Percentiles rank a stretch among this genome's conserved stretches.
phyloP scores from a whole-genome alignment of 805 yeast genomes.

The Zygoascus flipseniorum region DNA sequence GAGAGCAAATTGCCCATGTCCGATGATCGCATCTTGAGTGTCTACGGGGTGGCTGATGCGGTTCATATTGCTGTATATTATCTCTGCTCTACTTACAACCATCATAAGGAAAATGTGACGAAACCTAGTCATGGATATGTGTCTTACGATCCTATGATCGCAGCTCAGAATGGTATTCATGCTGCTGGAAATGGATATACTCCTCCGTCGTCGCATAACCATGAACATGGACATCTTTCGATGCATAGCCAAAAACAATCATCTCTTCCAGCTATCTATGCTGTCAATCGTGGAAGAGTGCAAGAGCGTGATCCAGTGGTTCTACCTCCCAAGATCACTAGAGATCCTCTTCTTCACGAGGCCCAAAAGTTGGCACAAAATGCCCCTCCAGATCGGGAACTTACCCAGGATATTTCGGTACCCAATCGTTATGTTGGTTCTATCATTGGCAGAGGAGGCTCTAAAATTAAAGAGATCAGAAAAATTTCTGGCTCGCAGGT shows the following conservation, averaged over 20 bases:
- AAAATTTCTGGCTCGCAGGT: constrained; percentile 66
- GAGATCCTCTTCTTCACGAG: not conserved
- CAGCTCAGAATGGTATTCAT: not conserved
- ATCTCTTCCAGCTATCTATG: not conserved
- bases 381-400: constrained; percentile 8
- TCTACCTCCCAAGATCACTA: not conserved
- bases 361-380: constrained; percentile 11
- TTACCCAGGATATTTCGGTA: constrained; percentile 40
- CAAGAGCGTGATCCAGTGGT: not conserved
- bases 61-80: constrained; percentile 76
- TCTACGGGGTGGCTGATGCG: constrained; percentile 79
- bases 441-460: constrained; percentile 75
- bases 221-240: not conserved
- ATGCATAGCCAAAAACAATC: not conserved
- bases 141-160: constrained; percentile 40
- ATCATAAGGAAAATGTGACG: constrained; percentile 39
- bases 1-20: constrained; percentile 65
- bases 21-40: constrained; percentile 63
- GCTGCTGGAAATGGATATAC: not conserved
- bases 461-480: constrained; percentile 64
- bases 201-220: not conserved
- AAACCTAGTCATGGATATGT: not conserved
- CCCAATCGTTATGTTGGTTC: constrained; percentile 70
- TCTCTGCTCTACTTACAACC: constrained; percentile 57
- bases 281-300: not conserved